Conservation (phyloP, 192 early-diverging fungal species). For the Coemansia umbellata region DNA sequence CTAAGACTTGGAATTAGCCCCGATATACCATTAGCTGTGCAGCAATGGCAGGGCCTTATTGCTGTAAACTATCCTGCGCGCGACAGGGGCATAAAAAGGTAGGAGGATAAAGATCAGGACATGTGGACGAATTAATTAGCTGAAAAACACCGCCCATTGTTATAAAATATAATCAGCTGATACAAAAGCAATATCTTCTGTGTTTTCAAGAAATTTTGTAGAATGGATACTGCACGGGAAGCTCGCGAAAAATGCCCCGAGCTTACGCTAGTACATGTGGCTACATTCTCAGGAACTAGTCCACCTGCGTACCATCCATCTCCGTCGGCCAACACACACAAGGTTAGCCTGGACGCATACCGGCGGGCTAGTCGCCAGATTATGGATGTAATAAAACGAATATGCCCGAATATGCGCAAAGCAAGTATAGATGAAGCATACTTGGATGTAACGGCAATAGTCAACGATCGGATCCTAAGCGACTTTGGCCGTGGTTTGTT, state of each 20-base stretch:
- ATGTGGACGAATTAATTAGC: too few species aligned
- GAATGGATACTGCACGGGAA: slow-evolving; percentile 28
- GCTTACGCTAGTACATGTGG: slow-evolving; percentile 73
- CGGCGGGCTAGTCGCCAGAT: slow-evolving; percentile 68
- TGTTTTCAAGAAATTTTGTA: slow-evolving; percentile 20
- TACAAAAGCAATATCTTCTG: too few species aligned
- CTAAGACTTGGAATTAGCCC: slow-evolving; percentile 63
- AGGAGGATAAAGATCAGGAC: too few species aligned
- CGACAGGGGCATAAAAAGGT: slow-evolving; percentile 70
- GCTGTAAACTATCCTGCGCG: slow-evolving; percentile 89
- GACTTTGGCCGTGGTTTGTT: slow-evolving; percentile 29
- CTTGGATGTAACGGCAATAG: slow-evolving; percentile 74
- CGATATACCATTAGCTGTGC: slow-evolving; percentile 73
- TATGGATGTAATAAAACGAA: slow-evolving; percentile 62
- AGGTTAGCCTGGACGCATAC: slow-evolving; percentile 83
- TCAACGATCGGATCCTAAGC: slow-evolving; percentile 49
- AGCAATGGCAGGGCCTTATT: slow-evolving; percentile 87
- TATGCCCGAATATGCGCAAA: slow-evolving; percentile 60
- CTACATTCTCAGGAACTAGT: slow-evolving; percentile 72
- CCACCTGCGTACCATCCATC: slow-evolving; percentile 63
- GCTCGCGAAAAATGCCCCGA: slow-evolving; percentile 56
- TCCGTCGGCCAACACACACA: slow-evolving; percentile 73
- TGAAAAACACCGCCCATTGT: too few species aligned
- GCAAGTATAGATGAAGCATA: slow-evolving; percentile 86
- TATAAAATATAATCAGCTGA: too few species aligned